phyloP scores from a whole-genome alignment of 257 asterid genomes.

The Echium plantagineum region DNA sequence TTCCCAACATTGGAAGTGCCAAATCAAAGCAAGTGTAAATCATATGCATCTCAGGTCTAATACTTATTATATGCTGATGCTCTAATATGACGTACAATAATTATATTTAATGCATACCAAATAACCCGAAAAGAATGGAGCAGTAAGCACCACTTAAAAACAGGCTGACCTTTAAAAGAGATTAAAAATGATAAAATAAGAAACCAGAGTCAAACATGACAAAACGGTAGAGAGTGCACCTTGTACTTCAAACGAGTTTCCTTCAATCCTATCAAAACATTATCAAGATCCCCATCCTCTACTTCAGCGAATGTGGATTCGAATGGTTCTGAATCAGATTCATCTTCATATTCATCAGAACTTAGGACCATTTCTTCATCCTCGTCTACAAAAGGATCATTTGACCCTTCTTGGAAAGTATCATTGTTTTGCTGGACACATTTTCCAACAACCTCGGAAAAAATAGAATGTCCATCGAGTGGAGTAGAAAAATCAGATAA shows the following conservation, averaged over 20 bases:
- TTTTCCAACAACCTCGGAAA: constrained; percentile 22
- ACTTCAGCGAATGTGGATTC: constrained; percentile 17
- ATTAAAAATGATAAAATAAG: background rate
- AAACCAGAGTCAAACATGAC: background rate
- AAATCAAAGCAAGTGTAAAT: background rate
- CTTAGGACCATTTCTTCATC: constrained; percentile 47
- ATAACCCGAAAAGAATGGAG: no score
- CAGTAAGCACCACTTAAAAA: no score
- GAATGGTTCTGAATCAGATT: constrained; percentile 40
- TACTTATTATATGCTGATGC: background rate
- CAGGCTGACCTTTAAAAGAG: no score
- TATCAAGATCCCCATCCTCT: constrained; percentile 41
- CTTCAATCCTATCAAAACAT: constrained; percentile 56
- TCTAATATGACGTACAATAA: background rate
- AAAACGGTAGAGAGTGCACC: constrained; percentile 21
- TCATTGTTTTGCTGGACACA: constrained; percentile 40
- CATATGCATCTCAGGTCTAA: background rate
- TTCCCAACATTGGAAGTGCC: background rate
- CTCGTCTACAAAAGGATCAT: constrained; percentile 32
- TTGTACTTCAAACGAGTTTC: constrained; percentile 52
- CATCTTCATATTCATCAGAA: constrained; percentile 48
- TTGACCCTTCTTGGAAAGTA: constrained; percentile 27
- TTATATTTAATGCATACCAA: background rate
- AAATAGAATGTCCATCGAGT: constrained; percentile 30
- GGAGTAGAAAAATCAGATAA: constrained; percentile 48